Percentiles rank a stretch among this genome's conserved stretches.
Conservation (phyloP, 2,329 filamentous ascomycete species). For the Dactylellina cionopaga region DNA sequence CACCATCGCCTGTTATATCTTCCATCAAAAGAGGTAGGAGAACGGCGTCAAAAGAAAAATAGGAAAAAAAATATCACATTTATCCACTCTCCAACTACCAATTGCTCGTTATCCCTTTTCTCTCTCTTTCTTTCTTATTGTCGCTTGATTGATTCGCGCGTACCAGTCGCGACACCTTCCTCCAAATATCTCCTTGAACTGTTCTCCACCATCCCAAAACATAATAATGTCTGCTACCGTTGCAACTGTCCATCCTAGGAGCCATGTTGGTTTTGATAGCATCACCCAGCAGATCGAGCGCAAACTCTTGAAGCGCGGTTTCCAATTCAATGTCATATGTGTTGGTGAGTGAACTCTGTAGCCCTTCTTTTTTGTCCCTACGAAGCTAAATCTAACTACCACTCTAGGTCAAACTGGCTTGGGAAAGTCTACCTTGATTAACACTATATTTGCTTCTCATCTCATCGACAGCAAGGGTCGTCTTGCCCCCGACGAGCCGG, state of each 20-base stretch:
- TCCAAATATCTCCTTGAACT: constrained; percentile 9
- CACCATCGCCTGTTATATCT: too few relatives aligned
- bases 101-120: neutral
- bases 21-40: neutral
- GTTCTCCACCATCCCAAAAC: neutral
- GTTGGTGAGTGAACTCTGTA: constrained; percentile 77
- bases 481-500: constrained; percentile 87
- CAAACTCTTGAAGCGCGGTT: constrained; percentile 99
- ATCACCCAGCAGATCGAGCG: constrained; percentile 99
- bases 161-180: constrained; percentile 10
- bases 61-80: neutral
- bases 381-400: neutral
- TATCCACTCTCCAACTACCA: constrained; percentile 61
- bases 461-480: constrained; percentile 99
- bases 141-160: constrained; percentile 18
- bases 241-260: constrained; percentile 71
- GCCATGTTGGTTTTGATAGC: constrained; percentile 99
- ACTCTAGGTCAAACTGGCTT: constrained; percentile 92
- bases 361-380: neutral
- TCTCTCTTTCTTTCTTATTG: neutral
- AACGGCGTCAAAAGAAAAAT: neutral
- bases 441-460: constrained; percentile 99
- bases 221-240: constrained; percentile 42
- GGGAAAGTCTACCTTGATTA: constrained; percentile 98
- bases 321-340: constrained; percentile 99